These are phyloP conservation scores for Petunia axillaris DNA, from an alignment of 257 asterid species.

Conservation along the genomic window DNA sequence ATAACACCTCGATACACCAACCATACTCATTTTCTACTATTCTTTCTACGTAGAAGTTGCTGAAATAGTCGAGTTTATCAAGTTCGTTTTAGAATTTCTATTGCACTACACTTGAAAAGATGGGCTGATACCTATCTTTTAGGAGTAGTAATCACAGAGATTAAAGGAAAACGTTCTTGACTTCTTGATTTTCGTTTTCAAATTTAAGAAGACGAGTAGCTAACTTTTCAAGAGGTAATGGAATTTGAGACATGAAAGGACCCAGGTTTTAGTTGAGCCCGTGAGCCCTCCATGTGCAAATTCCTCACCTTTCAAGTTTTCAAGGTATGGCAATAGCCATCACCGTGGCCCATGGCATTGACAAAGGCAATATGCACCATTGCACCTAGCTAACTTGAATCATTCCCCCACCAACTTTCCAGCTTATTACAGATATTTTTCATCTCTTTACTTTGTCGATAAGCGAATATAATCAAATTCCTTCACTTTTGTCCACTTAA, in stretches of 20 bases:
- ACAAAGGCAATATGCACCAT: slow-evolving; percentile 50
- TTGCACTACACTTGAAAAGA: neutral
- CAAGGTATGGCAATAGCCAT: slow-evolving; percentile 32
- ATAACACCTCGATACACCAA: neutral
- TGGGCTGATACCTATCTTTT: no score
- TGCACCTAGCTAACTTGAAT: slow-evolving; percentile 36
- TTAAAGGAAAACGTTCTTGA: no score
- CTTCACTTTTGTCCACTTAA: slow-evolving; percentile 32
- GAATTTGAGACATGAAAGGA: neutral
- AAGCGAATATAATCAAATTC: slow-evolving; percentile 39
- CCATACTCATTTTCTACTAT: neutral
- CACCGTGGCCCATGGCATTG: slow-evolving; percentile 49
- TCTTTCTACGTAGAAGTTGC: neutral
- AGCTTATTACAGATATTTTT: slow-evolving; percentile 33
- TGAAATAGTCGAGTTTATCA: neutral
- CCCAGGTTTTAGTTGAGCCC: slow-evolving; percentile 18
- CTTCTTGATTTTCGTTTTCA: neutral
- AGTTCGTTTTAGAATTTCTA: neutral
- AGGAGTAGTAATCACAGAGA: no score
- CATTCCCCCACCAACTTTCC: slow-evolving; percentile 46
- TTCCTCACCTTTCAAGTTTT: slow-evolving; percentile 47
- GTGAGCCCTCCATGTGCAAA: slow-evolving; percentile 62
- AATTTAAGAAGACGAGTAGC: neutral
- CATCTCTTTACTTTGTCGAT: slow-evolving; percentile 55
- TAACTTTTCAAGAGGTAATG: slow-evolving; percentile 4